A percentile compares a stretch with the other conserved stretches of the same genome.
phyloP scores from a whole-genome alignment of 257 asterid species.

The Petrea volubilis region DNA sequence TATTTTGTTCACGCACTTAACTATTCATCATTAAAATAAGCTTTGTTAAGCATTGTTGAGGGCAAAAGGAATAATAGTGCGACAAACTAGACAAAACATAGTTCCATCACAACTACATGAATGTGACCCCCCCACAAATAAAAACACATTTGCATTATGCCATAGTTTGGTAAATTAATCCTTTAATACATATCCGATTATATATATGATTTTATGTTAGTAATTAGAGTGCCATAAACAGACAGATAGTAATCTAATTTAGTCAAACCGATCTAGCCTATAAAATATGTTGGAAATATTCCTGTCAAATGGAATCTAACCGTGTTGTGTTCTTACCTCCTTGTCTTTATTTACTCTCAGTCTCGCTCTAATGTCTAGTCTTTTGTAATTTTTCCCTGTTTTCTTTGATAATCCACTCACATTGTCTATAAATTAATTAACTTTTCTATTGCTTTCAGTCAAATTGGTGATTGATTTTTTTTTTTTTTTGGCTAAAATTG shows the following conservation, averaged over 20 bases:
- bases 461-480: neutral
- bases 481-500: neutral
- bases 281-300: slow-evolving; percentile 29
- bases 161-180: neutral
- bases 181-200: neutral
- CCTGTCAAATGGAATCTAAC: slow-evolving; percentile 42
- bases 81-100: no score
- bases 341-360: slow-evolving; percentile 24
- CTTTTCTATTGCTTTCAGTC: neutral
- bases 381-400: neutral
- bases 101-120: no score
- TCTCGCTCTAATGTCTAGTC: slow-evolving; percentile 14
- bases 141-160: neutral
- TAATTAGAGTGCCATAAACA: slow-evolving; percentile 12
- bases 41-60: no score
- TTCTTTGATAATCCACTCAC: slow-evolving; percentile 25
- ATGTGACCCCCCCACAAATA: no score
- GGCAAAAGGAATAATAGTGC: no score
- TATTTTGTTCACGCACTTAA: no score
- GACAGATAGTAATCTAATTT: slow-evolving; percentile 13
- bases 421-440: slow-evolving; percentile 4
- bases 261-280: slow-evolving; percentile 8
- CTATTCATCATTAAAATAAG: no score
- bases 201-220: neutral
- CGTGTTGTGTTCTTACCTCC: slow-evolving; percentile 12